Percentiles rank a stretch among this genome's conserved stretches.
Evolutionary conservation across 768 basidiomycete species (phyloP).

Genomic region (Suillus americanus): DNA sequence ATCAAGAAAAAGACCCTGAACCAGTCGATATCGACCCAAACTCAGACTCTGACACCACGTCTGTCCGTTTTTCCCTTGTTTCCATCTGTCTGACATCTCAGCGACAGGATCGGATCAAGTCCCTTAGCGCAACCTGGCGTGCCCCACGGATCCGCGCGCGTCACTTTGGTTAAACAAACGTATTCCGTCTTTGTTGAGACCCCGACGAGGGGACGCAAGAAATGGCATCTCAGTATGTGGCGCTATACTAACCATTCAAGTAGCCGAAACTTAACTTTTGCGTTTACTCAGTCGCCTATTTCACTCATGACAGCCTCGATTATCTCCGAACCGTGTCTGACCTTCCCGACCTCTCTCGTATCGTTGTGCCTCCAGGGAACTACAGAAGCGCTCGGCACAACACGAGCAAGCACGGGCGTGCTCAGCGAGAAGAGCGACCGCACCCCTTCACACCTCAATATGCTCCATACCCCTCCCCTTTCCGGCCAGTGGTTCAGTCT

Average conservation of each 20-base stretch:
- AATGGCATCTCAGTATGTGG: slow-evolving; percentile 78
- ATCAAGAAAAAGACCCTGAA: slow-evolving; percentile 64
- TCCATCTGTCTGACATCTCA: slow-evolving; percentile 6
- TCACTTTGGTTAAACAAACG: slow-evolving; percentile 74
- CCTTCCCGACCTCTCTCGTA: slow-evolving; percentile 47
- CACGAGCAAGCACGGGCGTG: slow-evolving; percentile 45
- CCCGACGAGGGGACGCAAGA: slow-evolving; percentile 57
- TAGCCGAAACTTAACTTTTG: slow-evolving; percentile 6
- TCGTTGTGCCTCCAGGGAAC: slow-evolving; percentile 57
- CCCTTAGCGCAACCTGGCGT: slow-evolving; percentile 24
- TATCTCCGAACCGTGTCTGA: slow-evolving; percentile 60
- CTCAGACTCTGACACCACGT: slow-evolving; percentile 55
- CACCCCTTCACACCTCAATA: slow-evolving; percentile 23
- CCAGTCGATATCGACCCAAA: slow-evolving; percentile 46
- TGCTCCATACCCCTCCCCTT: slow-evolving; percentile 32
- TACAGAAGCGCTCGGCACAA: slow-evolving; percentile 67
- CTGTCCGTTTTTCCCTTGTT: slow-evolving; percentile 19
- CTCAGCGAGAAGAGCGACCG: slow-evolving; percentile 25
- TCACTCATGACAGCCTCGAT: slow-evolving; percentile 61
- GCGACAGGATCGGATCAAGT: slow-evolving; percentile 30
- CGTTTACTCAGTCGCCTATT: slow-evolving; percentile 65
- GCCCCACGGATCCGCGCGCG: slow-evolving; percentile 33
- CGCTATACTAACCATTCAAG: slow-evolving; percentile 6
- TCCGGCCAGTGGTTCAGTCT: slow-evolving; percentile 15
- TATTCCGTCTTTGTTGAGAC: slow-evolving; percentile 79